phyloP scores from a whole-genome alignment of 345 rosid genomes.

The Psidium guajava region DNA sequence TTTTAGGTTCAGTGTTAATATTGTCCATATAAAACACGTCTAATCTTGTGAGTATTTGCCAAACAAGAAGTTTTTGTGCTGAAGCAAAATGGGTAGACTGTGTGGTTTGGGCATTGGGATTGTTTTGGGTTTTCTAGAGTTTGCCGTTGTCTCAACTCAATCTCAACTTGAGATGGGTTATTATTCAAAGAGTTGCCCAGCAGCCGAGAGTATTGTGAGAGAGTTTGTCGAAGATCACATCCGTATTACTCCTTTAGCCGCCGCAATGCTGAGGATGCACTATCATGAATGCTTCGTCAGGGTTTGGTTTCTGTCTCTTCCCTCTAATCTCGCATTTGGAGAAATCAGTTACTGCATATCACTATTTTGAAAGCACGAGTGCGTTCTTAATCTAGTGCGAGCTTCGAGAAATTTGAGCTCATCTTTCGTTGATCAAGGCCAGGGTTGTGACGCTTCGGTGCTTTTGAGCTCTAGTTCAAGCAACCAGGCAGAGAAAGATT shows the following conservation, averaged over 20 bases:
- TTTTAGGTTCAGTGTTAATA: too few species aligned
- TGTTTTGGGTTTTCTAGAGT: neutral
- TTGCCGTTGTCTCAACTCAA: slow-evolving; percentile 8
- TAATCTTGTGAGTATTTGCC: neutral
- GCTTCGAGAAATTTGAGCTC: neutral
- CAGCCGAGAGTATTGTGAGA: slow-evolving; percentile 56
- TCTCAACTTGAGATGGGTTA: slow-evolving; percentile 47
- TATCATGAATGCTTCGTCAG: slow-evolving; percentile 88
- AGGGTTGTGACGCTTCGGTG: slow-evolving; percentile 93
- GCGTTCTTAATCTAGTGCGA: neutral
- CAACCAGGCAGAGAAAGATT: slow-evolving; percentile 40
- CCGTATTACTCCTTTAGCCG: slow-evolving; percentile 62
- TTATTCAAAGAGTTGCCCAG: slow-evolving; percentile 59
- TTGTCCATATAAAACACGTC: neutral
- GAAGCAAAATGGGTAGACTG: neutral
- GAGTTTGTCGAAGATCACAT: slow-evolving; percentile 49
- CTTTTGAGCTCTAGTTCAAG: slow-evolving; percentile 61
- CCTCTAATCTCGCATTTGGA: neutral
- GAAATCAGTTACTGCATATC: neutral
- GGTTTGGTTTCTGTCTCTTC: slow-evolving; percentile 11
- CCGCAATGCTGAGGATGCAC: slow-evolving; percentile 67
- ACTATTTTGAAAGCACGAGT: neutral
- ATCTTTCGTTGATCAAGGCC: neutral
- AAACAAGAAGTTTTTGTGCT: neutral
- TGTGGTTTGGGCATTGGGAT: neutral